A percentile compares a stretch with the other conserved stretches of the same genome.
Conservation (phyloP, 805 yeast species). For the Zygotorulaspora sp. region DNA sequence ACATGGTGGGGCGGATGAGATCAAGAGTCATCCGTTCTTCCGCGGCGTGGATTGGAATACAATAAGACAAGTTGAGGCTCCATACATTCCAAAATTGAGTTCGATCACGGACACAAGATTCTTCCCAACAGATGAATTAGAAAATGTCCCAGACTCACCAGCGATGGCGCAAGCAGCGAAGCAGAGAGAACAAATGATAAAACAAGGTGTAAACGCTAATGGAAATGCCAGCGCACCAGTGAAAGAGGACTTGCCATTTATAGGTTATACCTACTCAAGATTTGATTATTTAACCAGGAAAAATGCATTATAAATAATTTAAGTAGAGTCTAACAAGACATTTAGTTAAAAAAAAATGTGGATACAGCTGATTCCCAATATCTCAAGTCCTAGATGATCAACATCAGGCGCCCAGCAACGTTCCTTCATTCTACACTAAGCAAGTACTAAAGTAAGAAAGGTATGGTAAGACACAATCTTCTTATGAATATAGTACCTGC, state of each 20-base stretch:
- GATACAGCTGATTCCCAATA: slow-evolving; percentile 42
- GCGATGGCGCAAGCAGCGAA: slow-evolving; percentile 62
- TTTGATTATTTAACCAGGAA: slow-evolving; percentile 86
- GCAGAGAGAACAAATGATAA: slow-evolving; percentile 51
- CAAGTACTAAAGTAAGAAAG: slow-evolving; percentile 14
- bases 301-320: slow-evolving; percentile 41
- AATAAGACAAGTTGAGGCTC: slow-evolving; percentile 83
- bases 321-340: background rate
- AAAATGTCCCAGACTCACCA: slow-evolving; percentile 90
- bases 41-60: slow-evolving; percentile 95
- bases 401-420: slow-evolving; percentile 43
- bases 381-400: slow-evolving; percentile 33
- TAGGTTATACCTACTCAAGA: slow-evolving; percentile 93
- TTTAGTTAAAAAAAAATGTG: slow-evolving; percentile 18
- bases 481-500: slow-evolving; percentile 11
- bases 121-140: slow-evolving; percentile 96
- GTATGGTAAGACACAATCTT: slow-evolving; percentile 16
- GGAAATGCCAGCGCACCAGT: slow-evolving; percentile 40
- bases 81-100: slow-evolving; percentile 86
- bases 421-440: slow-evolving; percentile 34
- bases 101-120: slow-evolving; percentile 94
- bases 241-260: slow-evolving; percentile 89
- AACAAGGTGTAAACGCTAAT: slow-evolving; percentile 39
- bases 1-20: slow-evolving; percentile 87
- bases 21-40: slow-evolving; percentile 87